A percentile compares a stretch with the other conserved stretches of the same genome.
These are phyloP conservation scores for Rhizopogon salebrosus DNA, from an alignment of 768 basidiomycete species.

Conservation along the genomic window DNA sequence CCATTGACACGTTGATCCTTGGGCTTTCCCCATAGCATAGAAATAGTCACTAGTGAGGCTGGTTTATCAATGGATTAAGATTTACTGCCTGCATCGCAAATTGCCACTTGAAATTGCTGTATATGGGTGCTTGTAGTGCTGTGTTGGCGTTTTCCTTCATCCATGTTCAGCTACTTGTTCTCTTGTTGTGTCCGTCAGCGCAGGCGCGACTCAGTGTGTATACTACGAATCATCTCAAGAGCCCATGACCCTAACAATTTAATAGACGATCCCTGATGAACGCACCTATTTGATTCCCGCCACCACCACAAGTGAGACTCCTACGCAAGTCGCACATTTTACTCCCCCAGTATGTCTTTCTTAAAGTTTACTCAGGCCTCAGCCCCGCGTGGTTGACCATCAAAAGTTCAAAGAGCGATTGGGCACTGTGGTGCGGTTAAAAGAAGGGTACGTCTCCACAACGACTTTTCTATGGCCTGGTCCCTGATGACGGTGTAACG, in stretches of 20 bases:
- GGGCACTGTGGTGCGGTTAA: constrained; percentile 51
- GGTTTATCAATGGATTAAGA: too few relatives aligned
- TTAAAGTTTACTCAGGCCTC: constrained; percentile 13
- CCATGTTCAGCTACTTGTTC: constrained; percentile 24
- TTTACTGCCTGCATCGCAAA: not conserved
- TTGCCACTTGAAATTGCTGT: constrained; percentile 4
- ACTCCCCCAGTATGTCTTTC: not conserved
- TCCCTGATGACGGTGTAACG: constrained; percentile 2
- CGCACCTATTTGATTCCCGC: constrained; percentile 25
- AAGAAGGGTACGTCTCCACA: constrained; percentile 45
- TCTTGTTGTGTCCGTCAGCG: constrained; percentile 25
- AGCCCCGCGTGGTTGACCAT: constrained; percentile 38
- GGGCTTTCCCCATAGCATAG: too few relatives aligned
- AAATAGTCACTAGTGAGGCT: too few relatives aligned
- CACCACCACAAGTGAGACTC: constrained; percentile 16
- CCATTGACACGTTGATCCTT: too few relatives aligned
- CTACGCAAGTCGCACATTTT: constrained; percentile 14
- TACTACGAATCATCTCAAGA: not conserved
- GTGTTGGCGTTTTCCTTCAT: not conserved
- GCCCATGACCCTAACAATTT: not conserved
- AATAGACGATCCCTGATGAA: constrained; percentile 13
- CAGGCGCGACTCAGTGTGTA: constrained; percentile 15
- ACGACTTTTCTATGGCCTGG: not conserved
- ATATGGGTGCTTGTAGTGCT: too few relatives aligned
- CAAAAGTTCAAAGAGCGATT: constrained; percentile 47